Base-by-base conservation (phyloP, 768 basidiomycete genomes). In the Symmetrospora coprosmae region DNA sequence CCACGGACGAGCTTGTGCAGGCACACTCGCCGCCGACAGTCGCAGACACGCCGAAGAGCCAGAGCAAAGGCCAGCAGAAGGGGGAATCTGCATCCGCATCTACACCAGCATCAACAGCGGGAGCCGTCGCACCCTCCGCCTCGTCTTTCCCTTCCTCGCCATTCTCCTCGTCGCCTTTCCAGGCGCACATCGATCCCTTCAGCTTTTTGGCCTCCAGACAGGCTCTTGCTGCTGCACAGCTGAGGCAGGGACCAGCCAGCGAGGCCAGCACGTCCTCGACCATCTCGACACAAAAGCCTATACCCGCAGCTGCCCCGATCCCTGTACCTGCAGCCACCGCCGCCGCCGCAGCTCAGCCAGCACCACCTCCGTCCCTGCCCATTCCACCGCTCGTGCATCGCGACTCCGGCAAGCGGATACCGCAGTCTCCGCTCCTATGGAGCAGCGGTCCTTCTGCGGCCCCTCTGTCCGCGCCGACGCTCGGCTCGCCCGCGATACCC, bases 1-100 rank as follows among this genome's bases (percentile, higher is more conserved):
- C 55, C 2, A 58, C 55, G n/a, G 55, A 58, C 31, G 55, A 58
- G 31, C 39, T 46, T 2, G 25, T 28, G 21, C 46, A 58, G 19
- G 11, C 33, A 9, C 40, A n/a, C n/a, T n/a, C 55, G 13, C 43
- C 40, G 27, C 40, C 40, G 14, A 34, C 13, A 16, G 40, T 38
- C 21, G 43, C 49, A 28, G 11, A 11, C 8, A 25, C n/a, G 49
- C 21, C 11, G 9, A 11, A 39, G 23, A 39, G 41, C 2, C 28
- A 33, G n/a, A 43, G 33, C 3, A 31, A 39, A 3, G 21, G 27
- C 9, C 52, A 27, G 30, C 9, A 27, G 4, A 55, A 47, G 19
- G 21, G 13, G 4, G 13, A 14, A 14, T 5, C 19, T 3, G 14
- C 27, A 17, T 25, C 13, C 19, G 7, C 21, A 47, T 50, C 49